Evolutionary conservation across 139 green algal species (phyloP), one percentile per base, ranked within the genome.

Genomic region (Penium margaritaceum): DNA sequence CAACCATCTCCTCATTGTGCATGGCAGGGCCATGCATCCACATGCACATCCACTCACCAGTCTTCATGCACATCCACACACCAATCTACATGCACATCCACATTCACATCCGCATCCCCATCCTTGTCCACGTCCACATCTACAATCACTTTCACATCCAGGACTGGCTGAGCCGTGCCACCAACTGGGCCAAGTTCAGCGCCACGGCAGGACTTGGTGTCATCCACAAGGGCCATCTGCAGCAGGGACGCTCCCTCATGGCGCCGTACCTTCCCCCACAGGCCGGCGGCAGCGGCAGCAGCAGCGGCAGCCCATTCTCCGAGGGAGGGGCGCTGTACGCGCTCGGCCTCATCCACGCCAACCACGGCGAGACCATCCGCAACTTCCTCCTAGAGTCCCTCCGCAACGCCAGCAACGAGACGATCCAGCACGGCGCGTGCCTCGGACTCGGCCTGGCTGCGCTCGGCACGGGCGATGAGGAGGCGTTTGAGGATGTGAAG

Each of bases 141-240:
- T n/a, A n/a, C n/a, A n/a, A n/a, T n/a, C n/a, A n/a, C n/a, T n/a
- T n/a, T n/a, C n/a, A n/a, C n/a, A n/a, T 64, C 2, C 44, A 72
- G 64, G 94, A 98, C 46, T 98, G 94, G 94, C 86, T 99, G 67
- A 85, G 79, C 21, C 86, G 89, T 41, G 91, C 94, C 14, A 99
- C 94, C 71, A 99, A 99, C 89, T 99, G 94, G 94, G 90, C 93
- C 68, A 98, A 97, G 81, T 97, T 99, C 83, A 88, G 74, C 39
- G 94, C 95, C n/a, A 99, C 94, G 5, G 94, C 94, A 35, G 91
- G 91, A 0, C 87, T 99, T 35, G 94, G 94, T 1, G 91, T 96
- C 39, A 98, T 99, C 70, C 94, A 99, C 85, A 85, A 78, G 5
- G 94, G 94, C 21, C 92, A 97, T 78, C 77, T 97, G 63, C 37